phyloP scores from a whole-genome alignment of 176 grass and related monocot species.

The Echinochloa phyllopogon region DNA sequence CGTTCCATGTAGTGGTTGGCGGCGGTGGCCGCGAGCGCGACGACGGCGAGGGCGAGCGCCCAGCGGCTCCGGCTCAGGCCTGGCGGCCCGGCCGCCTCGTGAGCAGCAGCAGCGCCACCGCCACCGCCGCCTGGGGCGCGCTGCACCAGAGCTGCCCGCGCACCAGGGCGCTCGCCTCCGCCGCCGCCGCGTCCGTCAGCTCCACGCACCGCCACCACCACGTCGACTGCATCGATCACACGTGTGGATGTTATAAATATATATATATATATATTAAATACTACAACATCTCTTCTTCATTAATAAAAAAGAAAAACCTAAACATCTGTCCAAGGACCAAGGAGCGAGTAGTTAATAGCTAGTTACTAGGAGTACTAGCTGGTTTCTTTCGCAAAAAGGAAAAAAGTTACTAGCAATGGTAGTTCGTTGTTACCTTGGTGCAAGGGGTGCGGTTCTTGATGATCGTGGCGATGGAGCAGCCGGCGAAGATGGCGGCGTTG shows the following conservation, averaged over 20 bases:
- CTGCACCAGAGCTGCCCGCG: not conserved
- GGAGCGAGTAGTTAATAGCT: too few relatives aligned
- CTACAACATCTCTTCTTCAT: too few relatives aligned
- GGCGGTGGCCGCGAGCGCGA: not conserved
- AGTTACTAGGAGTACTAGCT: too few relatives aligned
- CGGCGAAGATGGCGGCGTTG: not conserved
- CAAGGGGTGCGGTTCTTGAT: not conserved
- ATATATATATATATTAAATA: too few relatives aligned
- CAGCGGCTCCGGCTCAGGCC: not conserved
- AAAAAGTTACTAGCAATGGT: too few relatives aligned
- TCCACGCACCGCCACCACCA: not conserved
- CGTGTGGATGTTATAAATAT: too few relatives aligned
- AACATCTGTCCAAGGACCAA: too few relatives aligned
- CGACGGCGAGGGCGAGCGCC: not conserved
- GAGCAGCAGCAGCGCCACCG: not conserved
- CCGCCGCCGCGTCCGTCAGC: not conserved
- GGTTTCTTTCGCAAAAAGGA: too few relatives aligned
- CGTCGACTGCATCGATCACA: not conserved
- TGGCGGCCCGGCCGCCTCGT: too few relatives aligned
- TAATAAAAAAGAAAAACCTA: too few relatives aligned
- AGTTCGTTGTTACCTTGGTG: not conserved
- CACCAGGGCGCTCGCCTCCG: not conserved
- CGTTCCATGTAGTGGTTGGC: not conserved
- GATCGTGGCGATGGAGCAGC: not conserved
- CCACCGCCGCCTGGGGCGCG: not conserved